phyloP scores from a whole-genome alignment of 2,329 filamentous ascomycete species.

The Daldinia eschscholtzii region DNA sequence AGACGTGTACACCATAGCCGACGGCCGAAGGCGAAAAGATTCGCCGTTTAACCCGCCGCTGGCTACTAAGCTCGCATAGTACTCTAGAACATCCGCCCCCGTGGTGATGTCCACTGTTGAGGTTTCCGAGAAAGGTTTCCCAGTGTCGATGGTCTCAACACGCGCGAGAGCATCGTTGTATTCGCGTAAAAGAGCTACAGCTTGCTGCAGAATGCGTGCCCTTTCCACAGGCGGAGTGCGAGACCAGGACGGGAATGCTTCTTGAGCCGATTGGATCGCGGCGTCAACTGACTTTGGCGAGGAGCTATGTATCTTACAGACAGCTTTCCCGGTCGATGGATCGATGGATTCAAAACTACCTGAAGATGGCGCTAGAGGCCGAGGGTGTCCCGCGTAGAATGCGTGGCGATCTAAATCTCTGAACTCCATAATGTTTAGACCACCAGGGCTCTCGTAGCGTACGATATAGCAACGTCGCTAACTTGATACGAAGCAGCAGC shows the following conservation, averaged over 20 bases:
- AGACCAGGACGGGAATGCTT: constrained; percentile 82
- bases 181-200: constrained; percentile 77
- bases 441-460: neutral
- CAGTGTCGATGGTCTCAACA: constrained; percentile 86
- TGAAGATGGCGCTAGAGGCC: constrained; percentile 69
- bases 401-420: constrained; percentile 66
- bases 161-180: constrained; percentile 84
- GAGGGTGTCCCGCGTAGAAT: constrained; percentile 80
- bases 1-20: constrained; percentile 85
- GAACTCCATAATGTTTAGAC: constrained; percentile 40
- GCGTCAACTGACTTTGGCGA: constrained; percentile 76
- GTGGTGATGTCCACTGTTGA: constrained; percentile 85
- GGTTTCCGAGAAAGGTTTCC: constrained; percentile 88
- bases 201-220: constrained; percentile 81
- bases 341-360: constrained; percentile 79
- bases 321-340: constrained; percentile 75
- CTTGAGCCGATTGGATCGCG: constrained; percentile 76
- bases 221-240: constrained; percentile 79
- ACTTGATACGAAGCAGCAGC: neutral
- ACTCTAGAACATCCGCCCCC: constrained; percentile 87
- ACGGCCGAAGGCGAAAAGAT: constrained; percentile 77
- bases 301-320: constrained; percentile 80
- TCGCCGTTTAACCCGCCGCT: constrained; percentile 85
- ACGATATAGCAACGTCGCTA: neutral
- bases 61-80: constrained; percentile 84